phyloP scores from a whole-genome alignment of 2,329 filamentous ascomycete genomes.

The Triangularia verruculosa region DNA sequence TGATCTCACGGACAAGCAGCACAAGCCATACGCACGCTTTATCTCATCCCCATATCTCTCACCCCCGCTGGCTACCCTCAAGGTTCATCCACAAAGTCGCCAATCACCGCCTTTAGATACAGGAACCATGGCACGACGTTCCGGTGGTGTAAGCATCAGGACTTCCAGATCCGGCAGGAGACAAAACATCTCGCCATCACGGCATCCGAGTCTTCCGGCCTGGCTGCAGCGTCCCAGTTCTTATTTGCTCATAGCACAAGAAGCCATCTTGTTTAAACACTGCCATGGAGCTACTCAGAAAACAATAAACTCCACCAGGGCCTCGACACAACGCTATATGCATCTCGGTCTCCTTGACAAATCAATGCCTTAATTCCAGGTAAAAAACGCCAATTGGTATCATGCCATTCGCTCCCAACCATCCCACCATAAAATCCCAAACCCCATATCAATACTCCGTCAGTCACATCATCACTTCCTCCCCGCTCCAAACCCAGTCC shows the following conservation, averaged over 20 bases:
- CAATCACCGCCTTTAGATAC: neutral
- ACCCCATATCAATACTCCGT: neutral
- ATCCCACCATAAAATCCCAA: neutral
- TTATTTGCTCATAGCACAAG: no score
- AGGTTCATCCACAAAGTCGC: neutral
- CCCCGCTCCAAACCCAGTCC: conserved; percentile 56
- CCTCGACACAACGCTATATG: neutral
- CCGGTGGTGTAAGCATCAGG: neutral
- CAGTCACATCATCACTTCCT: conserved; percentile 40
- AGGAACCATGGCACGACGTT: neutral
- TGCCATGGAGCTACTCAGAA: neutral
- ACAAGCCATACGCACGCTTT: neutral
- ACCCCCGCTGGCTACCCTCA: neutral
- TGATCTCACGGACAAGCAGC: no score
- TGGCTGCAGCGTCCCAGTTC: neutral
- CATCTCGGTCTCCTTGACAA: neutral
- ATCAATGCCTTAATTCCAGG: neutral
- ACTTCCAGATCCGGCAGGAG: neutral
- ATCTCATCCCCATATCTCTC: neutral
- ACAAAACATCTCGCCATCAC: neutral
- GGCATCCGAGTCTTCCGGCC: neutral
- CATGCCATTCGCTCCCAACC: conserved; percentile 4
- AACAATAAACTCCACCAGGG: neutral
- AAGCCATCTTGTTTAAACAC: neutral
- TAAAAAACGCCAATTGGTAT: neutral